Evolutionary conservation across 177 flowering plant genomes (phyloP), one percentile per base, ranked within the genome.

Genomic region (Vitis hybrid): DNA sequence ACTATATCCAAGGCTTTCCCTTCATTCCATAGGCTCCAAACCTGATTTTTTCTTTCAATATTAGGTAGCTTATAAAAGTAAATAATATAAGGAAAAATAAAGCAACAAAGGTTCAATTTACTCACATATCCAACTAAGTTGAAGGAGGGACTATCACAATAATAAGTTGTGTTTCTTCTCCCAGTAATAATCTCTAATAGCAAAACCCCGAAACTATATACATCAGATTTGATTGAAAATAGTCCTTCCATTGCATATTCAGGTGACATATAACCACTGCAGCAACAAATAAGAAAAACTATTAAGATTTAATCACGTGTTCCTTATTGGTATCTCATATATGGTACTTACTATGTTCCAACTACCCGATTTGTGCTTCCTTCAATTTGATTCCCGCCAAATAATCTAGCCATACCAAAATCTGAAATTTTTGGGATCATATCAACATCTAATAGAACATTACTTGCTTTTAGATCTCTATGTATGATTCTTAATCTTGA

Each of bases 391-490:
- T 85, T 77, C 2, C 71, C 72, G 22, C 81, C 87, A 57, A 86
- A 85, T 5, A 85, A 86, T 71, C 81, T 83, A 10, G 94, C 90
- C 80, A 85, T 68, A 7, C 91, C 94, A 67, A 87, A 87, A 68
- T 89, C 91, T 54, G 91, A 81, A 20, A 89, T 85, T 70, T 86
- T 89, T 0, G 90, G 92, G 63, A 74, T 77, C 86, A 87, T 69
- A 3, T 74, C 73, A 0, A 60, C 74, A 59, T 89, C 91, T 2
- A 89, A 66, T 3, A 89, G 65, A 14, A 89, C 72, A 58, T 89
- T 89, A 73, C 93, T 86, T 0, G 89, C 86, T 73, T 89, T 89
- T 10, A 89, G 64, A 69, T 89, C 91, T 61, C 94, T 77, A 54
- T 89, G 91, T 39, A 89, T 86, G 12, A 89, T 81, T 71, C 83